These are phyloP conservation scores for Teratosphaeria pseudoeucalypti DNA, from an alignment of 2,329 filamentous ascomycete species.

Conservation along the genomic window DNA sequence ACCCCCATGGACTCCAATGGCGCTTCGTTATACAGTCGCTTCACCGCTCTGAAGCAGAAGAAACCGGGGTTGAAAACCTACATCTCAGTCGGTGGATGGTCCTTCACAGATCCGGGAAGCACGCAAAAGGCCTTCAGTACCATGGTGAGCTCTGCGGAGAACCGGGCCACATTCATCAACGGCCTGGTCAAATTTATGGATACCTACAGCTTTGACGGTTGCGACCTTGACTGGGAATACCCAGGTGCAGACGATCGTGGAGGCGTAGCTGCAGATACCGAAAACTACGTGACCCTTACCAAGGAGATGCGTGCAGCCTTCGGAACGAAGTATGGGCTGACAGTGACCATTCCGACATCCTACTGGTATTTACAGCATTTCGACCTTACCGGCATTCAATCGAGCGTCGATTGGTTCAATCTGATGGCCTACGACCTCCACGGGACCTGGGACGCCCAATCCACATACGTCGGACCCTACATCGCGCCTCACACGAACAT, in stretches of 20 bases:
- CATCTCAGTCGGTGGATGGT: conserved; percentile 35
- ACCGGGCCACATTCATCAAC: background rate
- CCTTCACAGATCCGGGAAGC: conserved; percentile 24
- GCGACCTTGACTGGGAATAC: conserved; percentile 16
- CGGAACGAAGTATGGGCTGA: conserved; percentile 30
- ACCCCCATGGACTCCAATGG: background rate
- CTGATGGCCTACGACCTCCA: conserved; percentile 40
- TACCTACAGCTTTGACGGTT: conserved; percentile 10
- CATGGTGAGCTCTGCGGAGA: conserved; percentile 19
- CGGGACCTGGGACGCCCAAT: conserved; percentile 31
- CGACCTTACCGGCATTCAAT: conserved; percentile 2
- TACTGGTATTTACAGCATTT: conserved; percentile 13
- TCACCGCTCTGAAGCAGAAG: conserved; percentile 24
- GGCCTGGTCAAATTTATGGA: conserved; percentile 6
- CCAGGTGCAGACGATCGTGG: conserved; percentile 24
- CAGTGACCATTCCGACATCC: conserved; percentile 21
- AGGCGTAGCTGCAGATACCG: conserved; percentile 15
- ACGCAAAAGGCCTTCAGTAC: conserved; percentile 19
- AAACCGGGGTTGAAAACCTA: conserved; percentile 22
- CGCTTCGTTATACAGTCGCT: background rate
- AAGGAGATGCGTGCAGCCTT: conserved; percentile 28
- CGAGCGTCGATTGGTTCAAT: conserved; percentile 22
- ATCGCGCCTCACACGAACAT: conserved; percentile 36
- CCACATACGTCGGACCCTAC: conserved; percentile 22
- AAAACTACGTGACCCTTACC: too few relatives aligned